A percentile compares a stretch with the other conserved stretches of the same genome.
Conservation (phyloP, 2,329 filamentous ascomycete species). For the Claviceps cyperi region DNA sequence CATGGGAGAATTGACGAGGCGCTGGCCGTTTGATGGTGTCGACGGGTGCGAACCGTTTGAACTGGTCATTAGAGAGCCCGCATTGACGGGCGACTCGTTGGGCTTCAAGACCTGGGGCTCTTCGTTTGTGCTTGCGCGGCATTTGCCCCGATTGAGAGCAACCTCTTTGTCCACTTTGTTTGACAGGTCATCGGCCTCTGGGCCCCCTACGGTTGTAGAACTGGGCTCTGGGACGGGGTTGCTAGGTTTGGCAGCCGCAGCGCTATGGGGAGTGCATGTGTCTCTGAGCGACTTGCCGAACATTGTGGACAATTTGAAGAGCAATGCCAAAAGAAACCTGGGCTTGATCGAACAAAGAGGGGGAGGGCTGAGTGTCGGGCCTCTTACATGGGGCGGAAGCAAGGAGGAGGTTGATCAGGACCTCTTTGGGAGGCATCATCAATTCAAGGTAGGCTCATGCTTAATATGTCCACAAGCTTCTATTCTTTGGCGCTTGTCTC, state of each 20-base stretch:
- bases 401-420: constrained; percentile 28
- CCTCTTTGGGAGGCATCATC: constrained; percentile 28
- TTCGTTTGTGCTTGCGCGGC: constrained; percentile 68
- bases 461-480: neutral
- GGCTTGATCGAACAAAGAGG: constrained; percentile 37
- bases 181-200: constrained; percentile 16
- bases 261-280: constrained; percentile 50
- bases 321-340: constrained; percentile 55
- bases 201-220: constrained; percentile 44
- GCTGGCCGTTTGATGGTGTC: constrained; percentile 33
- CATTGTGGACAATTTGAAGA: constrained; percentile 70
- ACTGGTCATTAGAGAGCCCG: constrained; percentile 69
- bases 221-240: constrained; percentile 83
- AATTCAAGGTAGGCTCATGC: constrained; percentile 32
- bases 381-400: constrained; percentile 59
- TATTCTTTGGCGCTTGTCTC: too few species aligned
- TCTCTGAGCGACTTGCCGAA: constrained; percentile 68
- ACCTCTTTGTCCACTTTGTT: constrained; percentile 33
- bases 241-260: constrained; percentile 74
- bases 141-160: constrained; percentile 38
- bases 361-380: constrained; percentile 45
- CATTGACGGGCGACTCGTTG: constrained; percentile 73
- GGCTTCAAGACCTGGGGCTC: constrained; percentile 95
- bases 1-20: constrained; percentile 42
- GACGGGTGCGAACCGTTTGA: constrained; percentile 32